Percentiles rank a stretch among this genome's conserved stretches.
These are phyloP conservation scores for Leishmania braziliensis DNA, from an alignment of 208 protist genomes.

Conservation along the genomic window DNA sequence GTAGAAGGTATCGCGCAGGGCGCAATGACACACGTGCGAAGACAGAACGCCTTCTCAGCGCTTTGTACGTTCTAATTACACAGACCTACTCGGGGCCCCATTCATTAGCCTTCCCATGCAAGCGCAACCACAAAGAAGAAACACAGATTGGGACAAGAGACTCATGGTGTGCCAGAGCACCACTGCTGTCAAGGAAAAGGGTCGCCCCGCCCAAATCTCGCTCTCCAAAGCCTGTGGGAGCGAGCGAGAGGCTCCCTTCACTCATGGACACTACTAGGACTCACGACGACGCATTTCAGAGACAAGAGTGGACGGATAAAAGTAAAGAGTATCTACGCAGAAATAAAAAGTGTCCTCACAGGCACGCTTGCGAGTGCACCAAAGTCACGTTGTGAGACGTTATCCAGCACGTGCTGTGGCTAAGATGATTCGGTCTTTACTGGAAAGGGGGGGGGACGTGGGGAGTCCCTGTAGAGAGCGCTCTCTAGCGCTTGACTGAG, in stretches of 20 bases:
- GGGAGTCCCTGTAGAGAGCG: neutral
- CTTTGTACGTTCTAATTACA: neutral
- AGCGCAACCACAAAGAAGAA: neutral
- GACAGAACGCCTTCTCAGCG: neutral
- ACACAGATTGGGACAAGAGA: neutral
- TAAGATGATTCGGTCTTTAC: neutral
- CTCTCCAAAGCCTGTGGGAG: neutral
- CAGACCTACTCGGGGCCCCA: neutral
- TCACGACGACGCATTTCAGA: neutral
- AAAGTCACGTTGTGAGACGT: neutral
- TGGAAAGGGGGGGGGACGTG: neutral
- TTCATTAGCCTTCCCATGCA: neutral
- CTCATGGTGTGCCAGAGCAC: neutral
- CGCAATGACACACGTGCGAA: neutral
- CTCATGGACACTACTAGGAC: neutral
- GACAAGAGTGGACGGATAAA: neutral
- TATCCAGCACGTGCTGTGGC: neutral
- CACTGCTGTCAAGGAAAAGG: neutral
- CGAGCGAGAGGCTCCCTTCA: neutral
- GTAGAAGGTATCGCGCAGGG: neutral
- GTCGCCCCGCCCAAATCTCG: no score
- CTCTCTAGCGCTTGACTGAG: neutral
- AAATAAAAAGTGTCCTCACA: constrained; percentile 1
- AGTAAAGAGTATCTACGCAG: neutral
- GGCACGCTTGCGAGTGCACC: neutral